A percentile compares a stretch with the other conserved stretches of the same genome.
phyloP scores from a whole-genome alignment of 495 filamentous ascomycete species.

The Hypoxylon subgilvum region DNA sequence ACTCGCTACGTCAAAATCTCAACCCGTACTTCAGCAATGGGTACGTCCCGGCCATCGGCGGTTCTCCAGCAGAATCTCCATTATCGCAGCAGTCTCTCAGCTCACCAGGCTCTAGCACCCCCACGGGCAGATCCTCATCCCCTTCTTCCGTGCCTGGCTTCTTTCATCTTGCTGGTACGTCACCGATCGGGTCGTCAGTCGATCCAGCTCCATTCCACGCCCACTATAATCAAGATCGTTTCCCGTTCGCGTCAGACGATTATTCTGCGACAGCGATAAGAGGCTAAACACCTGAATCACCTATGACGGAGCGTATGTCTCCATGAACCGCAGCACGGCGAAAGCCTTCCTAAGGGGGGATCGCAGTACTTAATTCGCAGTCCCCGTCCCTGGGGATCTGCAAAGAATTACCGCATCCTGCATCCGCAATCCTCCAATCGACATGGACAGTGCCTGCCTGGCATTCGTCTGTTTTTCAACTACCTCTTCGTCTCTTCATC shows the following conservation, averaged over 20 bases:
- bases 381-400: not conserved
- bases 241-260: constrained; percentile 49
- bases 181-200: constrained; percentile 41
- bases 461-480: not conserved
- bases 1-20: constrained; percentile 43
- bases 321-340: not conserved
- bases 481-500: constrained; percentile 13
- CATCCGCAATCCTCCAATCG: not conserved
- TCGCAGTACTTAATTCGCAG: not conserved
- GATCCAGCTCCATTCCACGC: constrained; percentile 40
- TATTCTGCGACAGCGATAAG: constrained; percentile 49
- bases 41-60: constrained; percentile 34
- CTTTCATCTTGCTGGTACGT: constrained; percentile 48
- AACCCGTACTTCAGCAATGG: constrained; percentile 45
- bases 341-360: not conserved
- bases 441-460: not conserved
- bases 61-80: constrained; percentile 45
- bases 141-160: constrained; percentile 34
- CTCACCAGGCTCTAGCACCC: constrained; percentile 28
- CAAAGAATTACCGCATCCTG: not conserved
- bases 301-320: not conserved
- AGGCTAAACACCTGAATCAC: constrained; percentile 17
- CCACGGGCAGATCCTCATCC: constrained; percentile 33
- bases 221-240: constrained; percentile 46
- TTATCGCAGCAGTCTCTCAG: constrained; percentile 30